These are phyloP conservation scores for Termitomyces sp. DNA, from an alignment of 768 basidiomycete genomes.

Conservation along the genomic window DNA sequence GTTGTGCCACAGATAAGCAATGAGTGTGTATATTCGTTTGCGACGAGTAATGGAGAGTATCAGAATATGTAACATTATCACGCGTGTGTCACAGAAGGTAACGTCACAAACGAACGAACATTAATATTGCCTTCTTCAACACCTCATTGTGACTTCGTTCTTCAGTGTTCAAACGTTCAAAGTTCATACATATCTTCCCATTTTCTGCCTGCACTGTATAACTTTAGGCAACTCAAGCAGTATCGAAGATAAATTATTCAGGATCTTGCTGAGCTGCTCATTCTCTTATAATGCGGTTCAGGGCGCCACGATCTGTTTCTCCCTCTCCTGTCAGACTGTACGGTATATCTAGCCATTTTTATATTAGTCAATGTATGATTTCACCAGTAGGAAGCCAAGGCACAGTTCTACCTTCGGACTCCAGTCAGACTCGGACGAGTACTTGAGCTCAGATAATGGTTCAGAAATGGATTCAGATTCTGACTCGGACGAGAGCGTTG, in stretches of 20 bases:
- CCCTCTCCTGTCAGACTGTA: constrained; percentile 13
- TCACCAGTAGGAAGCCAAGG: constrained; percentile 20
- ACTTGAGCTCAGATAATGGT: constrained; percentile 21
- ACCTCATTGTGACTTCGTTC: not conserved
- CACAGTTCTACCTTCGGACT: constrained; percentile 50
- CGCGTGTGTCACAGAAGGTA: not conserved
- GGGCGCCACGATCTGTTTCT: constrained; percentile 28
- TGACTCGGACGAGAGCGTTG: constrained; percentile 26
- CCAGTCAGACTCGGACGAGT: constrained; percentile 42
- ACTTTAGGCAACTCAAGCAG: not conserved
- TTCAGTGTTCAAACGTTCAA: not conserved
- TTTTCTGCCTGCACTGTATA: too few relatives aligned
- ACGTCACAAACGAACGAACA: not conserved
- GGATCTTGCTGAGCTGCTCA: not conserved
- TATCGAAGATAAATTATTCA: not conserved
- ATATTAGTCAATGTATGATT: not conserved
- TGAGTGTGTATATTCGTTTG: too few relatives aligned
- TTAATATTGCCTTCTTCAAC: not conserved
- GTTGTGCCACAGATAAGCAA: too few relatives aligned
- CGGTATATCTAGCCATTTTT: not conserved
- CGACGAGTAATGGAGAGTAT: too few relatives aligned
- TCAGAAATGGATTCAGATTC: constrained; percentile 31
- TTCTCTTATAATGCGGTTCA: constrained; percentile 43
- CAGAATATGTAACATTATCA: too few relatives aligned
- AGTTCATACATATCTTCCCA: not conserved